Evolutionary conservation across 768 basidiomycete genomes (phyloP).

Genomic region (Filobasidium wieringae): DNA sequence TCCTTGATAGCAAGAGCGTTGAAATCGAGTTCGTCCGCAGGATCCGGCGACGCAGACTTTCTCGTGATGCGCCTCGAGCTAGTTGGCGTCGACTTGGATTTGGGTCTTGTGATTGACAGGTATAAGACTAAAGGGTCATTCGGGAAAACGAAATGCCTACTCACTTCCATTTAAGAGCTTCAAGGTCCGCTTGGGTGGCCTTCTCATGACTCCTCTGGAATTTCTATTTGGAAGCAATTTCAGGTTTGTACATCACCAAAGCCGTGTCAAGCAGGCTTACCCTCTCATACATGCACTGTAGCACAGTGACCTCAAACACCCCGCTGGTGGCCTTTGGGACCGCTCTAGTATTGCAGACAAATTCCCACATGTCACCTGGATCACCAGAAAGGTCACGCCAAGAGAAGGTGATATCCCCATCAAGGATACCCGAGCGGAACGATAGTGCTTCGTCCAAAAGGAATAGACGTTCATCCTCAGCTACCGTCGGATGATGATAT

Average conservation of each 20-base stretch:
- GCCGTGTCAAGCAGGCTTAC: conserved; percentile 19
- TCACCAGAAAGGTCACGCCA: conserved; percentile 86
- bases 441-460: conserved; percentile 81
- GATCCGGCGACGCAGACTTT: not conserved
- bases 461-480: conserved; percentile 86
- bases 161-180: conserved; percentile 71
- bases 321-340: conserved; percentile 66
- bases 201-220: conserved; percentile 60
- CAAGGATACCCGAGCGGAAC: conserved; percentile 60
- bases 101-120: conserved; percentile 1
- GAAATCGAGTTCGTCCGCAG: conserved; percentile 20
- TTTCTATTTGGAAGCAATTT: conserved; percentile 46
- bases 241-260: not conserved
- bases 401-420: conserved; percentile 64
- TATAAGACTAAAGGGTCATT: not conserved
- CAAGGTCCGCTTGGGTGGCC: conserved; percentile 55
- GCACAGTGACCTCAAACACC: conserved; percentile 88
- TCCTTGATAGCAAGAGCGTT: conserved; percentile 16
- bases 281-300: conserved; percentile 84
- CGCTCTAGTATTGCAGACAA: conserved; percentile 49
- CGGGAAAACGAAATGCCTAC: conserved; percentile 34
- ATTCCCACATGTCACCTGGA: conserved; percentile 86
- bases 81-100: conserved; percentile 16
- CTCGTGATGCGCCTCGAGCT: not conserved
- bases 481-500: conserved; percentile 44